A percentile compares a stretch with the other conserved stretches of the same genome.
These are phyloP conservation scores for Umbilicaria muhlenbergii DNA, from an alignment of 495 filamentous ascomycete species.

Conservation along the genomic window DNA sequence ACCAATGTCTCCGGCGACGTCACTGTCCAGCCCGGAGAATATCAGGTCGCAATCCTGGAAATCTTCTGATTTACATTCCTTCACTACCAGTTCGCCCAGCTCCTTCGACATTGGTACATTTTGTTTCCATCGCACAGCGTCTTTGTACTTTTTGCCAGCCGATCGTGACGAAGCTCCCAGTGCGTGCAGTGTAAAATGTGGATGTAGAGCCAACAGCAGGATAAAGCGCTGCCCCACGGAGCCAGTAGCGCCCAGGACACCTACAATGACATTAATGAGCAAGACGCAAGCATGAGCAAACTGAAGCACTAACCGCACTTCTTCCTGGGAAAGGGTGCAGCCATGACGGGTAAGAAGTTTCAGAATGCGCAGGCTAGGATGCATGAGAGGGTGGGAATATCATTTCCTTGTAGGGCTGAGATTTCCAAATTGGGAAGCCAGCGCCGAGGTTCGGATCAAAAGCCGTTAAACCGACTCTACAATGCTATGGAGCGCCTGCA, in stretches of 20 bases:
- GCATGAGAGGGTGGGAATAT: too few relatives aligned
- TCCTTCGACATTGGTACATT: conserved; percentile 49
- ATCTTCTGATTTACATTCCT: conserved; percentile 56
- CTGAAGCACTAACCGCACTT: conserved; percentile 29
- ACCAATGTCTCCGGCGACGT: conserved; percentile 70
- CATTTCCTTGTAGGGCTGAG: too few relatives aligned
- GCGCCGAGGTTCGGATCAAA: too few relatives aligned
- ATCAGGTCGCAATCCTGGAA: conserved; percentile 79
- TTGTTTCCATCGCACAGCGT: conserved; percentile 79
- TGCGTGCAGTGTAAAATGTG: conserved; percentile 57
- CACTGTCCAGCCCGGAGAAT: conserved; percentile 74
- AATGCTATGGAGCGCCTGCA: too few relatives aligned
- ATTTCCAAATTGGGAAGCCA: too few relatives aligned
- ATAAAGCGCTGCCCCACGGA: conserved; percentile 81
- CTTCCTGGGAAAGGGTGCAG: conserved; percentile 32
- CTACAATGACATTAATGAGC: conserved; percentile 14
- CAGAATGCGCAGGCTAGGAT: too few relatives aligned
- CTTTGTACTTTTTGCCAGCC: conserved; percentile 67
- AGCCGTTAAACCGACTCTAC: too few relatives aligned
- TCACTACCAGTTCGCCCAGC: conserved; percentile 53
- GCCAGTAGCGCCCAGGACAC: conserved; percentile 58
- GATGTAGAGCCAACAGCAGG: conserved; percentile 64
- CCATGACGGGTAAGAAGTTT: conserved; percentile 11
- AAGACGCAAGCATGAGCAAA: too few relatives aligned
- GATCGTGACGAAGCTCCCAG: conserved; percentile 68